Evolutionary conservation across 306 rosid species (phyloP).

Genomic region (cucumber (Cucumis sativus)): Cucumber_9930_V3 NC_026657.2:11135001-11135500

Average conservation of each 20-base stretch:
- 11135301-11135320: neutral
- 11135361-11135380: neutral
- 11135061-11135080: too few species aligned
- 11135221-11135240: neutral
- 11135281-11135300: too few species aligned
- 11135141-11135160: neutral
- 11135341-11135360: constrained; percentile 16
- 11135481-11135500: neutral
- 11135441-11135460: neutral
- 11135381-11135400: constrained; percentile 20
- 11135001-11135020: too few species aligned
- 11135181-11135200: neutral
- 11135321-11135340: constrained; percentile 14
- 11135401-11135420: neutral
- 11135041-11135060: neutral
- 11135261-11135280: too few species aligned
- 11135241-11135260: neutral
- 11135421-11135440: neutral
- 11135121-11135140: neutral
- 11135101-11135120: neutral
- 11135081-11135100: neutral
- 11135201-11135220: too few species aligned
- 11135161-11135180: neutral
- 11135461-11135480: neutral
- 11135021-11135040: too few species aligned